Base-by-base conservation (phyloP, 2,329 filamentous ascomycete species). In the Spiromastix sp. region DNA sequence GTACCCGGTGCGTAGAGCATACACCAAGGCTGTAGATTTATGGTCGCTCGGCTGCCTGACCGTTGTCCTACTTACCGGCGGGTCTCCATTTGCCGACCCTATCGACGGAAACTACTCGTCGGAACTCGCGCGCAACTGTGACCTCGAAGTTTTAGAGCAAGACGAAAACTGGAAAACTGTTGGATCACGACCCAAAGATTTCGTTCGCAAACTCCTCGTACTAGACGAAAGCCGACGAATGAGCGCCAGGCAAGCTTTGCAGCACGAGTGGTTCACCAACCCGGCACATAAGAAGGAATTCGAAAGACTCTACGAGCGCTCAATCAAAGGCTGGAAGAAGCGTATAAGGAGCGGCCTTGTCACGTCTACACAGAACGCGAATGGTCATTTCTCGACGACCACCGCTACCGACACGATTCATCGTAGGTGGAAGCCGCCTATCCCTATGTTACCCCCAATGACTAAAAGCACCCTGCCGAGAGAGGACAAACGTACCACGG, bases 1-100 rank as follows among this genome's bases (percentile, higher is more conserved):
- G n/a, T n/a, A n/a, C n/a, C n/a, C n/a, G n/a, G n/a, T n/a, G n/a
- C n/a, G n/a, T 42, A 37, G 48, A 22, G 70, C 71, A 2, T 78
- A 78, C 48, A 73, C 70, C 18, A 68, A 69, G 47, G 64, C 70
- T 7, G 62, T 77, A 6, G 75, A 79, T 43, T 64, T 79, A 51
- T 79, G 74, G 74, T 73, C 74, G 1, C 47, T 79, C n/a, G 75
- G 74, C 4, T 66, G 64, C 30, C 59, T 78, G 2, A 60, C 71
- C 2, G 63, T 61, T 6, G 58, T 67, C 6, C 50, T 79, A 10
- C 55, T 78, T 11, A 67, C 66, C 0, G 70, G 69, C 10, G 57
- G 67, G 7, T 54, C 59, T 2, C 53, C 72, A 2, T 74, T 74
- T 40, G 55, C 49, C 11, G 54, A 59, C 30, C 50, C 57, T 35